Evolutionary conservation across 164 flowering plant genomes (phyloP).

Genomic region (Aristolochia fimbriata): DNA sequence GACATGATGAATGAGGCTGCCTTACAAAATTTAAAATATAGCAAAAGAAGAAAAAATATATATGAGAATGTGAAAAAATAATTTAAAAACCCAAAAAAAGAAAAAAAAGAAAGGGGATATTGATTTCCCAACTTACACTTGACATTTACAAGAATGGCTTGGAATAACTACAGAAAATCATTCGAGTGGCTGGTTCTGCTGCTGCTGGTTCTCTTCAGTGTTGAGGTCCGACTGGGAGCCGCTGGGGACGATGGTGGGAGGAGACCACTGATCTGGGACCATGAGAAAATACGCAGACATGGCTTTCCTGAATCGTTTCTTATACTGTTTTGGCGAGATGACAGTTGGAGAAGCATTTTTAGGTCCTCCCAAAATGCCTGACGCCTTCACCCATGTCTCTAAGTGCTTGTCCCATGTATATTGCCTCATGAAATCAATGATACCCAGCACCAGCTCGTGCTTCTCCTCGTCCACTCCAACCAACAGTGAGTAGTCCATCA

Average conservation of each 20-base stretch:
- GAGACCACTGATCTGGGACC: conserved; percentile 97
- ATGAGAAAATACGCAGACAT: conserved; percentile 91
- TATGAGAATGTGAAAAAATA: neutral
- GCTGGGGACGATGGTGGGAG: conserved; percentile 53
- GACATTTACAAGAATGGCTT: conserved; percentile 10
- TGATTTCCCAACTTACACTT: conserved; percentile 16
- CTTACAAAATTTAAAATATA: conserved; percentile 2
- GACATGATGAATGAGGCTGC: conserved; percentile 16
- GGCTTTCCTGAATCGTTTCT: conserved; percentile 95
- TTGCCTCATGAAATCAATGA: conserved; percentile 97
- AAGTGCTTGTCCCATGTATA: conserved; percentile 99
- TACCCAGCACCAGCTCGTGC: conserved; percentile 88
- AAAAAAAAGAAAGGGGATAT: conserved; percentile 6
- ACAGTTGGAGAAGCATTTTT: conserved; percentile 82
- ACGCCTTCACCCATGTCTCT: conserved; percentile 97
- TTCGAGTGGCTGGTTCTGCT: conserved; percentile 27
- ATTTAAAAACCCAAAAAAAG: neutral
- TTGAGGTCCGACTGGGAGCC: conserved; percentile 47
- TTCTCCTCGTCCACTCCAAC: conserved; percentile 94
- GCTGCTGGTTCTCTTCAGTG: conserved; percentile 34
- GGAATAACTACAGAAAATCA: conserved; percentile 16
- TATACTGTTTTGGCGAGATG: conserved; percentile 92
- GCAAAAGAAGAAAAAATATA: no score
- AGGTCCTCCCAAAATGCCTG: conserved; percentile 90
- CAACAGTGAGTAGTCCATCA: conserved; percentile 93